phyloP scores from a whole-genome alignment of 2,329 filamentous ascomycete genomes.

The Plenodomus biglobosus region DNA sequence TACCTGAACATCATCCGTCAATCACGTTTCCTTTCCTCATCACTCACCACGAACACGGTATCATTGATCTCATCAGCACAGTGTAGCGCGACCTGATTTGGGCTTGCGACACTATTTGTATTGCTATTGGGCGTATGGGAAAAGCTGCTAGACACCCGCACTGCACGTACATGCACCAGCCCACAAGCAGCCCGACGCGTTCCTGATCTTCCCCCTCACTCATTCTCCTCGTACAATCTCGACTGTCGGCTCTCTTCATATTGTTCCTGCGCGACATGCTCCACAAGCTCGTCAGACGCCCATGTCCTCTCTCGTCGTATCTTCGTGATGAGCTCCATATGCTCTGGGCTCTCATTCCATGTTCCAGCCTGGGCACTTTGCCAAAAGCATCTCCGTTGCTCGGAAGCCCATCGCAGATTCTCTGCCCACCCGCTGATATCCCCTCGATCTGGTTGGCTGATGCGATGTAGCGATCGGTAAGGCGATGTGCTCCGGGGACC shows the following conservation, averaged over 20 bases:
- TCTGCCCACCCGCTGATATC: constrained; percentile 30
- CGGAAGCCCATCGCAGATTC: constrained; percentile 26
- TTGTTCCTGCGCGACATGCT: constrained; percentile 1
- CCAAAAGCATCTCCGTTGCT: constrained; percentile 16
- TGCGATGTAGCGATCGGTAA: constrained; percentile 20
- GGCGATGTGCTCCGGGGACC: constrained; percentile 19
- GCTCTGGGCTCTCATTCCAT: constrained; percentile 30
- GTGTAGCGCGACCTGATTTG: background rate
- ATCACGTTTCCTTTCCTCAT: constrained; percentile 1
- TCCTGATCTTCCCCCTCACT: background rate
- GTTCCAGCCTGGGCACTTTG: constrained; percentile 7
- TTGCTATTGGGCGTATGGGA: background rate
- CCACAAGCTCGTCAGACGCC: constrained; percentile 24
- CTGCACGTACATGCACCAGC: background rate
- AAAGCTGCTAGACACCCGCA: background rate
- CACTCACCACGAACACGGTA: background rate
- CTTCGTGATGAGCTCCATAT: constrained; percentile 25
- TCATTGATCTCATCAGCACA: background rate
- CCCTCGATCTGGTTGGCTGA: constrained; percentile 10
- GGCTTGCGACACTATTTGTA: no score
- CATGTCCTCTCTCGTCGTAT: constrained; percentile 18
- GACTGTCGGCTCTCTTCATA: background rate
- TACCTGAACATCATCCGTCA: constrained; percentile 16
- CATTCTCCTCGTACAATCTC: background rate
- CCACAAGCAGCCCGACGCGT: background rate